Conservation (phyloP, 2,329 filamentous ascomycete genomes). For the Periconia sp. region DNA sequence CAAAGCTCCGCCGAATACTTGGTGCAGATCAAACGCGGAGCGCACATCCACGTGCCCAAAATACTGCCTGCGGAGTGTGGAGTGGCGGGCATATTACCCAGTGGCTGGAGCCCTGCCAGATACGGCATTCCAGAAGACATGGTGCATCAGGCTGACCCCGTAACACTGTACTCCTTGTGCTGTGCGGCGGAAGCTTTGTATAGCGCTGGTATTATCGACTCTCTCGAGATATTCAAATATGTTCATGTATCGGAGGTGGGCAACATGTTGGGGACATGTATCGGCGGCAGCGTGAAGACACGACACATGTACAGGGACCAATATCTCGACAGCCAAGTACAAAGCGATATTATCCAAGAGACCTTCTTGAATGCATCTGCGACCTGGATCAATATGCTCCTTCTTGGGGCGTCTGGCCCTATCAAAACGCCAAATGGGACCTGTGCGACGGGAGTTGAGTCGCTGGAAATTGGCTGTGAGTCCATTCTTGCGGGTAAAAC, state of each 20-base stretch:
- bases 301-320: conserved; percentile 33
- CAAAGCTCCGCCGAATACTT: background rate
- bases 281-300: conserved; percentile 29
- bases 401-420: conserved; percentile 40
- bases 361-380: conserved; percentile 39
- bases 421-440: conserved; percentile 42
- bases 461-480: conserved; percentile 40
- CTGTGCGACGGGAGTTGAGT: conserved; percentile 44
- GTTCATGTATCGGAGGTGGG: conserved; percentile 43
- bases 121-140: conserved; percentile 45
- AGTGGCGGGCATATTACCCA: conserved; percentile 25
- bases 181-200: conserved; percentile 35
- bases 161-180: conserved; percentile 1
- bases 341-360: conserved; percentile 41
- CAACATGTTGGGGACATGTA: conserved; percentile 37
- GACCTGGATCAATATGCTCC: conserved; percentile 49
- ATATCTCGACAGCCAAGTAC: conserved; percentile 32
- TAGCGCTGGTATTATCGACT: conserved; percentile 38
- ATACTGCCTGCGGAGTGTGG: background rate
- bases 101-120: conserved; percentile 34
- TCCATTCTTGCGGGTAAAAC: conserved; percentile 32
- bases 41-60: conserved; percentile 1
- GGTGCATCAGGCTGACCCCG: conserved; percentile 3
- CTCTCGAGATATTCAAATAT: conserved; percentile 32
- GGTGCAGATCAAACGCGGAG: background rate